phyloP scores from a whole-genome alignment of 495 filamentous ascomycete species.

The Aspergillus taichungensis region DNA sequence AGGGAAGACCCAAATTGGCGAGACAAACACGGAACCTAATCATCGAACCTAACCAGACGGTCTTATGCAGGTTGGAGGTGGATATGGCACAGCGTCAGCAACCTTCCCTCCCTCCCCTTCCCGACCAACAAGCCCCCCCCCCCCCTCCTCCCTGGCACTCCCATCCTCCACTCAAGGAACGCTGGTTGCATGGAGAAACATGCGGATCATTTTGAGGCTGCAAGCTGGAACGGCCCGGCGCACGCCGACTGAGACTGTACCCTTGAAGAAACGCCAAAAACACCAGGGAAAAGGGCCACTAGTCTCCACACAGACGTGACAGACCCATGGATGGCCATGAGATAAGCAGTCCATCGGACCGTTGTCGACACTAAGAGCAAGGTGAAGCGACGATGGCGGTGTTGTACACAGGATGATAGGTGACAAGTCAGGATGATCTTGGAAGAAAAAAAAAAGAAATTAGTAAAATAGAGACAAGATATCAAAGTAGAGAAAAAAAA shows the following conservation, averaged over 20 bases:
- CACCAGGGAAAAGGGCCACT: conserved; percentile 14
- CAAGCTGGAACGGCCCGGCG: conserved; percentile 45
- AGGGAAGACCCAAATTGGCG: conserved; percentile 18
- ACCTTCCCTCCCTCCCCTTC: conserved; percentile 17
- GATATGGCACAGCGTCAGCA: conserved; percentile 32
- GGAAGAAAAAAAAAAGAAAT: not conserved
- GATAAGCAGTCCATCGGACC: too few relatives aligned
- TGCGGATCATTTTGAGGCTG: conserved; percentile 46
- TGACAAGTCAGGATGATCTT: not conserved
- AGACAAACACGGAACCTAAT: conserved; percentile 35
- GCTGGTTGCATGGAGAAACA: conserved; percentile 25
- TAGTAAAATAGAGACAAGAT: not conserved
- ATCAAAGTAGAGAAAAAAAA: too few relatives aligned
- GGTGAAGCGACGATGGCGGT: conserved; percentile 3
- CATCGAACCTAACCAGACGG: conserved; percentile 29
- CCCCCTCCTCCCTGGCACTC: not conserved
- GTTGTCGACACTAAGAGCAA: not conserved
- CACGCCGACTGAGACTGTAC: conserved; percentile 35
- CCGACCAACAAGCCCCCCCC: too few relatives aligned
- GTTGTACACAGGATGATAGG: conserved; percentile 10
- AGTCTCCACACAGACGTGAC: conserved; percentile 10
- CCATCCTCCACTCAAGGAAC: conserved; percentile 31
- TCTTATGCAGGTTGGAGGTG: conserved; percentile 33
- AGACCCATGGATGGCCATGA: conserved; percentile 13
- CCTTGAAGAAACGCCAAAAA: conserved; percentile 34